Conservation (phyloP, 2,329 filamentous ascomycete species). For the Ceratocystiopsis sp. region DNA sequence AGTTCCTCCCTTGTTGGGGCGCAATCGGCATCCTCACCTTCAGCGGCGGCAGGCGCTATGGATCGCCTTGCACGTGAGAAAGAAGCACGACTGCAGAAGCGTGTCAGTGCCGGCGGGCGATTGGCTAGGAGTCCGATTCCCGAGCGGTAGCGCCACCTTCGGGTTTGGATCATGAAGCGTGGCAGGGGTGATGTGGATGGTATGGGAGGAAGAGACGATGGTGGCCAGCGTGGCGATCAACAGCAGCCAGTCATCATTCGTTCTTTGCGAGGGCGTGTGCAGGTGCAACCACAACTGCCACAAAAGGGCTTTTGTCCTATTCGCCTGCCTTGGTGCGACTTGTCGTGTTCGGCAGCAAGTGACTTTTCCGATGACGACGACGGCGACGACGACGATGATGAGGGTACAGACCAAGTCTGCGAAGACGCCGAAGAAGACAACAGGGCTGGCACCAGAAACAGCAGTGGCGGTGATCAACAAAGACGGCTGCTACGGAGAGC, state of each 20-base stretch:
- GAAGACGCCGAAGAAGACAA: too few relatives aligned
- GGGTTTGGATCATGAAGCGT: slow-evolving; percentile 1
- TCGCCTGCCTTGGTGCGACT: background rate
- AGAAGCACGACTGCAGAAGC: slow-evolving; percentile 57
- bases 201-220: too few relatives aligned
- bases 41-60: slow-evolving; percentile 20
- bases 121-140: slow-evolving; percentile 49
- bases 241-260: background rate
- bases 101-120: slow-evolving; percentile 60
- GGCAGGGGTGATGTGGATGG: background rate
- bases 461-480: background rate
- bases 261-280: background rate
- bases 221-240: background rate
- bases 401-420: too few relatives aligned
- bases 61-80: slow-evolving; percentile 43
- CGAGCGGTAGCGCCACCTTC: slow-evolving; percentile 31
- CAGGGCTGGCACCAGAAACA: background rate
- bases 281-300: too few relatives aligned
- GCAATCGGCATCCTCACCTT: slow-evolving; percentile 32
- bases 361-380: background rate
- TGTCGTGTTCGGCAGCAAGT: background rate
- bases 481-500: background rate
- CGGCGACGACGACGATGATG: background rate
- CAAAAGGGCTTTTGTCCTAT: background rate
- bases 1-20: background rate